Conservation (phyloP, 164 flowering plant genomes). For the Berberis vulgaris region DNA sequence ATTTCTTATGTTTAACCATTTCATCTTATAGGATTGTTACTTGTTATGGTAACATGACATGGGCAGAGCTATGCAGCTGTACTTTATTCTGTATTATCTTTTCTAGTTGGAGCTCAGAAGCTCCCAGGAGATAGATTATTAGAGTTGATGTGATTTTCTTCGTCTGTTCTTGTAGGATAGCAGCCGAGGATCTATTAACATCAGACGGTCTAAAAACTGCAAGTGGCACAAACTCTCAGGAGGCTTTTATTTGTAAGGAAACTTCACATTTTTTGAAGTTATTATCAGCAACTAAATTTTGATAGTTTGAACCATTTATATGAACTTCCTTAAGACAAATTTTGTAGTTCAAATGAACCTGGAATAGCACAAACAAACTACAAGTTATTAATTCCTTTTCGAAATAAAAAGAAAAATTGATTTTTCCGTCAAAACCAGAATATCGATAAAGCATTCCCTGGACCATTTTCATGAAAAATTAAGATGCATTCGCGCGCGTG, state of each 20-base stretch:
- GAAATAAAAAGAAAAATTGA: too few species aligned
- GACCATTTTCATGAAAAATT: too few species aligned
- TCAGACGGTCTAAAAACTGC: constrained; percentile 27
- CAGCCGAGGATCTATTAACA: constrained; percentile 24
- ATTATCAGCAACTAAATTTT: neutral
- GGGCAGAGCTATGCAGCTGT: too few species aligned
- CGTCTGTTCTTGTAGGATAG: constrained; percentile 35
- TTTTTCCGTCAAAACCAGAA: too few species aligned
- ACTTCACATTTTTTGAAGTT: constrained; percentile 9
- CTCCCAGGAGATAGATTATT: constrained; percentile 4
- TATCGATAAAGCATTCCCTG: too few species aligned
- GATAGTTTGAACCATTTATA: too few species aligned
- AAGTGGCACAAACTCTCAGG: constrained; percentile 18
- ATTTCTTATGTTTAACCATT: neutral
- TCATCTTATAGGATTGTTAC: constrained; percentile 3
- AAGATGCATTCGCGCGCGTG: too few species aligned
- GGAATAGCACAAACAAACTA: too few species aligned
- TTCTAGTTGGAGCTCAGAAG: constrained; percentile 1
- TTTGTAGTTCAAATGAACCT: too few species aligned
- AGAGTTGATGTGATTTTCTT: constrained; percentile 10
- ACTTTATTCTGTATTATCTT: neutral
- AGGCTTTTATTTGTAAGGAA: constrained; percentile 33
- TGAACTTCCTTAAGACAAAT: too few species aligned
- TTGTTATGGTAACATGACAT: neutral
- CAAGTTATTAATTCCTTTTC: too few species aligned